Conservation (phyloP, 345 rosid species). For the Eucalyptus shirleyi region DNA sequence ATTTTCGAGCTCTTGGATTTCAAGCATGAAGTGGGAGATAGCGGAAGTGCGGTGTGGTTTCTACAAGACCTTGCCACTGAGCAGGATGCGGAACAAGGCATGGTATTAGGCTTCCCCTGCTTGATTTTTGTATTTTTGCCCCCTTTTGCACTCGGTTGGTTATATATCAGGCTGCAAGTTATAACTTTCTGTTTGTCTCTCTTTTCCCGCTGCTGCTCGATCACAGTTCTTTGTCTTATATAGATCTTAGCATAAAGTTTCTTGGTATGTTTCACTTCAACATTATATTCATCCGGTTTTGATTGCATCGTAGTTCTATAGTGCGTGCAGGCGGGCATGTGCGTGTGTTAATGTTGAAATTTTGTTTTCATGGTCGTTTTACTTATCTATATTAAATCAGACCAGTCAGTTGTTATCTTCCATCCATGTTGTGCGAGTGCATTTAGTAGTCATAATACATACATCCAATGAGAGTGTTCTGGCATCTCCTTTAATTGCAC, state of each 20-base stretch:
- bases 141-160: neutral
- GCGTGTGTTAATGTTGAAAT: too few relatives aligned
- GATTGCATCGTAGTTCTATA: too few relatives aligned
- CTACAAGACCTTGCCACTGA: conserved; percentile 61
- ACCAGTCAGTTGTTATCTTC: neutral
- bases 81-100: conserved; percentile 59
- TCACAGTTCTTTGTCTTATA: neutral
- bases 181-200: neutral
- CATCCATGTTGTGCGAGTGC: neutral
- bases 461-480: neutral
- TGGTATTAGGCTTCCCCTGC: conserved; percentile 14
- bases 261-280: neutral
- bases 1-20: conserved; percentile 65
- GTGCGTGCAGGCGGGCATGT: too few relatives aligned
- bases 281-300: neutral
- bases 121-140: neutral
- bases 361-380: neutral
- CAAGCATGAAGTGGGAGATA: conserved; percentile 50
- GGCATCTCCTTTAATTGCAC: neutral
- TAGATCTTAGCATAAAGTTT: neutral
- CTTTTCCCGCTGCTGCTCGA: neutral
- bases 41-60: conserved; percentile 64
- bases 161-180: neutral
- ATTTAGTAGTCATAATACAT: neutral
- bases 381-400: neutral